A percentile compares a stretch with the other conserved stretches of the same genome.
Evolutionary conservation across 2,329 filamentous ascomycete species (phyloP).

Genomic region (Phyllosticta citrichinensis): DNA sequence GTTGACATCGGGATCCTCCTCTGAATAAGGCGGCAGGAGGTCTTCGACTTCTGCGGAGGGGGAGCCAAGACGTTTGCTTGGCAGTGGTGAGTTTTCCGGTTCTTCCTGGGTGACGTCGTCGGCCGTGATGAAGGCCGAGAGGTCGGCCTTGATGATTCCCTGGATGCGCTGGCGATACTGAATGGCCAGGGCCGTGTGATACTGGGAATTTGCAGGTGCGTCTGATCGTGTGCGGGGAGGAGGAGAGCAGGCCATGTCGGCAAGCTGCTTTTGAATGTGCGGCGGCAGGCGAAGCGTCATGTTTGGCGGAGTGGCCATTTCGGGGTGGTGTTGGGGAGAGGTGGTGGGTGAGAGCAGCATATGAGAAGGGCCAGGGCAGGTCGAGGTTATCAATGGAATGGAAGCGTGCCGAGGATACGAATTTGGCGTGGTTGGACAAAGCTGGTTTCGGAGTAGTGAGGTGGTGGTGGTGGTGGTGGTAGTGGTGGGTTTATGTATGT

Average conservation of each 20-base stretch:
- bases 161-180: constrained; percentile 8
- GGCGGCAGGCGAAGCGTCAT: constrained; percentile 5
- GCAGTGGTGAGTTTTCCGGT: background rate
- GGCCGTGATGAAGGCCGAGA: background rate
- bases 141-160: constrained; percentile 4
- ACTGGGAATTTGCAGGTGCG: background rate
- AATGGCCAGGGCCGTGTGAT: constrained; percentile 2
- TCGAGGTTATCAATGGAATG: background rate
- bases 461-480: too few species aligned
- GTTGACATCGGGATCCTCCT: constrained; percentile 6
- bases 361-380: too few species aligned
- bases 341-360: background rate
- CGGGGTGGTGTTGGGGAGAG: background rate
- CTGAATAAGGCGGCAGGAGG: constrained; percentile 1
- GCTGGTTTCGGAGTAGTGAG: too few species aligned
- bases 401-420: too few species aligned
- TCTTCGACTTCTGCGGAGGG: background rate
- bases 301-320: background rate
- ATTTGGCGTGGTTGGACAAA: too few species aligned
- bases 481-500: too few species aligned
- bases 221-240: background rate
- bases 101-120: constrained; percentile 2
- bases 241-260: constrained; percentile 3
- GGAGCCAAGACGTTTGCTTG: background rate
- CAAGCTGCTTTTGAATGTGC: constrained; percentile 10